Percentiles rank a stretch among this genome's conserved stretches.
These are phyloP conservation scores for Cryptosporidium tyzzeri DNA, from an alignment of 169 alveolate genomes.

Conservation along the genomic window DNA sequence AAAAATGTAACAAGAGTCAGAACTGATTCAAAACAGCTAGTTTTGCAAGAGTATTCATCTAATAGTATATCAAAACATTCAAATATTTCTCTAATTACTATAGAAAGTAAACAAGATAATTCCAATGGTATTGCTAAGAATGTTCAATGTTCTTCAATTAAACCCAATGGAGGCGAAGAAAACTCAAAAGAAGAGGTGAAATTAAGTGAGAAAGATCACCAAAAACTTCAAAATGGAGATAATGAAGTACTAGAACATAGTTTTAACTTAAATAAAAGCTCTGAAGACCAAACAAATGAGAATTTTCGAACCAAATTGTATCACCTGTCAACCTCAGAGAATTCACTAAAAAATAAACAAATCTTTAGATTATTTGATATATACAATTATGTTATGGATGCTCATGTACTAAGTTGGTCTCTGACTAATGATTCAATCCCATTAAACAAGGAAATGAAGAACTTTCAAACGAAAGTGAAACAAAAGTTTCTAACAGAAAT, in stretches of 20 bases:
- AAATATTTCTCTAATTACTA: background rate
- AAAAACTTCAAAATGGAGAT: background rate
- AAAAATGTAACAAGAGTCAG: conserved; percentile 63
- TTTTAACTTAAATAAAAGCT: too few relatives aligned
- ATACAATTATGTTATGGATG: background rate
- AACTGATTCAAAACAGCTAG: conserved; percentile 57
- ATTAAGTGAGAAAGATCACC: background rate
- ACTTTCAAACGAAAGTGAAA: background rate
- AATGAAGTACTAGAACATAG: too few relatives aligned
- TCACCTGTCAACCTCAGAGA: background rate
- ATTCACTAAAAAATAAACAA: conserved; percentile 2
- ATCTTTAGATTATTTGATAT: conserved; percentile 28
- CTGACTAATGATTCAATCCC: conserved; percentile 10
- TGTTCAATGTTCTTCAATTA: background rate
- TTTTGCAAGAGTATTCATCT: conserved; percentile 37
- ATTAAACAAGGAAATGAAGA: conserved; percentile 11
- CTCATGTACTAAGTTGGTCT: conserved; percentile 54
- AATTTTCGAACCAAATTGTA: background rate
- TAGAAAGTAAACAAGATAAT: background rate
- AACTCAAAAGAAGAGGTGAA: background rate
- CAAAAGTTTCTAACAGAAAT: conserved; percentile 16
- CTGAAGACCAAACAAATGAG: background rate
- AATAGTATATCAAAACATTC: background rate
- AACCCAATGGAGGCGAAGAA: background rate
- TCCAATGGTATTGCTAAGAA: too few relatives aligned